Evolutionary conservation across 306 rosid genomes (phyloP).

Genomic region (Benincasa hispida): DNA sequence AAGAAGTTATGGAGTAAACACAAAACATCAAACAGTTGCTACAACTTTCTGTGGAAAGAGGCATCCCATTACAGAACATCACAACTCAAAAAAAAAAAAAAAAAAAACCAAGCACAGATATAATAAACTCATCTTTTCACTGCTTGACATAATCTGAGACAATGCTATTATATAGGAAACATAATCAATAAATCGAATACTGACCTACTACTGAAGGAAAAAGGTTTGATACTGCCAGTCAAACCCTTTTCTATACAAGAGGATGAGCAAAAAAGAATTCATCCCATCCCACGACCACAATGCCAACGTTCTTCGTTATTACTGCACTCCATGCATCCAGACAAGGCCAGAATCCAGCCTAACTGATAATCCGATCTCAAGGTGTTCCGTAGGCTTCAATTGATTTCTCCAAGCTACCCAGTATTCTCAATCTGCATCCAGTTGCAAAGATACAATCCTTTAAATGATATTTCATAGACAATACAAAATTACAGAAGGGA

Average conservation of each 20-base stretch:
- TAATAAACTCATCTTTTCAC: neutral
- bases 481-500: too few species aligned
- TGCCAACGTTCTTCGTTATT: neutral
- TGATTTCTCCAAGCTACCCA: neutral
- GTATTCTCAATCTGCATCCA: neutral
- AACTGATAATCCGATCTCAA: neutral
- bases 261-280: neutral
- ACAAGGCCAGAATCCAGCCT: neutral
- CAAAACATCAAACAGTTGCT: neutral
- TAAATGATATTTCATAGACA: neutral
- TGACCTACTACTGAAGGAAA: neutral
- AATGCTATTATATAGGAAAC: neutral
- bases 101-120: neutral
- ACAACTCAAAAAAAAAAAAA: neutral
- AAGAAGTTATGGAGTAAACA: neutral
- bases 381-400: neutral
- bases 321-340: neutral
- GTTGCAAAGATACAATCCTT: neutral
- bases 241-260: neutral
- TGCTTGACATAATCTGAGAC: neutral
- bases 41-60: neutral
- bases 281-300: neutral
- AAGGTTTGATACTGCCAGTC: neutral
- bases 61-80: neutral
- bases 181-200: neutral